Evolutionary conservation across 345 rosid genomes (phyloP).

Genomic region (Corymbia maculata): DNA sequence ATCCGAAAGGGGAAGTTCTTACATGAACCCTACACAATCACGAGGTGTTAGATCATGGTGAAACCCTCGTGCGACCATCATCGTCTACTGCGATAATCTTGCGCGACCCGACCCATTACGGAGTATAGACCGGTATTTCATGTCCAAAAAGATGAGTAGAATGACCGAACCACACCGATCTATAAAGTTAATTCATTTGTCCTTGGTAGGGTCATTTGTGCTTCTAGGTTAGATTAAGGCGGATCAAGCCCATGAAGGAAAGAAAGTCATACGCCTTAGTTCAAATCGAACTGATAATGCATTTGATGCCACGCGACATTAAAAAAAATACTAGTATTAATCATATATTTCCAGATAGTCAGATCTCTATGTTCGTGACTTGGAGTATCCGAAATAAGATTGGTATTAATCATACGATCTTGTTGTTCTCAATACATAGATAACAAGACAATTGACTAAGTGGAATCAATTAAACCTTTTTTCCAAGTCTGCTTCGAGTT

Average conservation of each 20-base stretch:
- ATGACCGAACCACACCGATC: no score
- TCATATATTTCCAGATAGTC: no score
- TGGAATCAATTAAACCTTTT: neutral
- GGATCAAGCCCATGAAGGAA: neutral
- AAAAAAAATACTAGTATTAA: no score
- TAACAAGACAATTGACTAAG: neutral
- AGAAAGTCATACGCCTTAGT: neutral
- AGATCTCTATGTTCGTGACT: neutral
- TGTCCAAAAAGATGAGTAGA: neutral
- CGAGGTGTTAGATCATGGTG: neutral
- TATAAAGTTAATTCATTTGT: no score
- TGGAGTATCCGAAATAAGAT: neutral
- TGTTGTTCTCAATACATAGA: neutral
- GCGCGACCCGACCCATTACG: neutral
- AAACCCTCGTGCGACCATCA: fast-evolving
- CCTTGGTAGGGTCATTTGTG: no score
- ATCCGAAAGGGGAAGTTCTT: neutral
- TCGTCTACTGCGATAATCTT: neutral
- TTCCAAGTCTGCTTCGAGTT: no score
- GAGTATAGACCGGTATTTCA: neutral
- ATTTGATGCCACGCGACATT: neutral
- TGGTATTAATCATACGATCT: neutral
- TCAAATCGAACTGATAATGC: fast-evolving
- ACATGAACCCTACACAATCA: neutral
- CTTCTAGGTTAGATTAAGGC: neutral